These are phyloP conservation scores for Zizania palustris DNA, from an alignment of 202 grass and related monocot species.

Conservation along the genomic window DNA sequence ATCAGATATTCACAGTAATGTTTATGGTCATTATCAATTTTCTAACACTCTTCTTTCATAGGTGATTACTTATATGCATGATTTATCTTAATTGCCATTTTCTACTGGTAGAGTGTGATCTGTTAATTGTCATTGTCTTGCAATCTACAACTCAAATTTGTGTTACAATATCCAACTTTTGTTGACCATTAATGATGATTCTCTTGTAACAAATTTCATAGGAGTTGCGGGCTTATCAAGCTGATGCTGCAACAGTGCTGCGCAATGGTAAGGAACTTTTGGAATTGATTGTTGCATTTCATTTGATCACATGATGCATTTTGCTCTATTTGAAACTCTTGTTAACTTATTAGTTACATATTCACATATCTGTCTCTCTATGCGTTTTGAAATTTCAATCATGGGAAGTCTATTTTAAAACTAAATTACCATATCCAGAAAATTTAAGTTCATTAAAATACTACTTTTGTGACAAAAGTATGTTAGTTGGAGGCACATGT, in stretches of 20 bases:
- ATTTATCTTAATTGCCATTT: not conserved
- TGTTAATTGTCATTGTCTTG: constrained; percentile 16
- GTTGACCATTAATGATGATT: constrained; percentile 30
- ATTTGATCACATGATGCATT: not conserved
- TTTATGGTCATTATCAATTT: constrained; percentile 6
- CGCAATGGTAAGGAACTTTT: constrained; percentile 76
- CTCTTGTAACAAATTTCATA: constrained; percentile 44
- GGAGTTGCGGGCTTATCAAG: constrained; percentile 97
- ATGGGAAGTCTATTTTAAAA: not conserved
- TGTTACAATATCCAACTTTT: constrained; percentile 17
- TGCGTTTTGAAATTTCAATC: constrained; percentile 21
- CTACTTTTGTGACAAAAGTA: constrained; percentile 15
- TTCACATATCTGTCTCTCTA: not conserved
- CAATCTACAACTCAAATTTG: constrained; percentile 27
- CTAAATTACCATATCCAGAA: not conserved
- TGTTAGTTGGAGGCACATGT: not conserved
- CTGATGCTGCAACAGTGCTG: constrained; percentile 93
- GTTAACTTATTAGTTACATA: constrained; percentile 9
- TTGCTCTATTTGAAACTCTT: constrained; percentile 8
- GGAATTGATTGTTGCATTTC: constrained; percentile 22
- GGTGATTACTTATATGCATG: not conserved
- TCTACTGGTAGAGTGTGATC: not conserved
- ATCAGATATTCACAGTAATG: not conserved
- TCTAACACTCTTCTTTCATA: constrained; percentile 8
- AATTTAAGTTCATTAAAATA: constrained; percentile 11